These are phyloP conservation scores for Gnomoniopsis smithogilvyi DNA, from an alignment of 2,329 filamentous ascomycete genomes.

Conservation along the genomic window DNA sequence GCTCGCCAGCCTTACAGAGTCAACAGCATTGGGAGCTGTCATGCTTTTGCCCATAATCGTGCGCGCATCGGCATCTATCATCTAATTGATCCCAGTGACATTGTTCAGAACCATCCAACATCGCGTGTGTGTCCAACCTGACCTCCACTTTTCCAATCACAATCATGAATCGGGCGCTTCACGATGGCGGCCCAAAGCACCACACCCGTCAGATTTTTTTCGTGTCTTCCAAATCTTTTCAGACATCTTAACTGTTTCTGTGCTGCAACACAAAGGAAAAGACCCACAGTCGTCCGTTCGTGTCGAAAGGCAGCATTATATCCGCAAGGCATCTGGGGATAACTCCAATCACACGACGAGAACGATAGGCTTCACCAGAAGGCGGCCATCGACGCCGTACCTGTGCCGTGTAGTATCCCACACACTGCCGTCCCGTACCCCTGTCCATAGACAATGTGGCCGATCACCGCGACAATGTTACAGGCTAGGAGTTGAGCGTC, in stretches of 20 bases:
- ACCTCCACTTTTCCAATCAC: neutral
- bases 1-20: neutral
- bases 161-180: neutral
- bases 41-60: neutral
- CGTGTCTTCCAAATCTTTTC: neutral
- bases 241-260: neutral
- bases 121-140: neutral
- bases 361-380: too few relatives aligned
- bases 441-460: neutral
- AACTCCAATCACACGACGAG: too few relatives aligned
- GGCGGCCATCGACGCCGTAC: too few relatives aligned
- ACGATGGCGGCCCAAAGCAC: neutral
- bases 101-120: neutral
- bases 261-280: too few relatives aligned
- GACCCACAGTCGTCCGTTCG: neutral
- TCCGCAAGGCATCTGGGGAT: too few relatives aligned
- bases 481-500: conserved; percentile 51
- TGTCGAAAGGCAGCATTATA: neutral
- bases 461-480: conserved; percentile 1
- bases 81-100: neutral
- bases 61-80: neutral
- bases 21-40: neutral
- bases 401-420: neutral
- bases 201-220: neutral
- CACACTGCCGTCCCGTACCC: neutral